phyloP scores from a whole-genome alignment of 768 basidiomycete genomes.

The Tricholomella constricta region DNA sequence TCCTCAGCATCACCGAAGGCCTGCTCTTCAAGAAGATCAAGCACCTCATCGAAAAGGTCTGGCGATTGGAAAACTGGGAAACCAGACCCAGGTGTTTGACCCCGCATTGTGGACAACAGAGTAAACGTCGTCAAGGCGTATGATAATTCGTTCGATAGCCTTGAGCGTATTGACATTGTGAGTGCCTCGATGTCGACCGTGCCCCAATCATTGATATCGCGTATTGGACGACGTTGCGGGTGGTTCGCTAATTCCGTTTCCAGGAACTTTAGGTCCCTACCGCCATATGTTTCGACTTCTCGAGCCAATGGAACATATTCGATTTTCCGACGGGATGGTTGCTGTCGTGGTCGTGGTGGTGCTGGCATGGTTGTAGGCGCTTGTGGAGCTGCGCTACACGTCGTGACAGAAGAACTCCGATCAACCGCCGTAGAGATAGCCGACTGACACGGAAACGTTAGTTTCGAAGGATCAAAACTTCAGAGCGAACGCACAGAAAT shows the following conservation, averaged over 20 bases:
- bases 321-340: conserved; percentile 74
- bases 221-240: conserved; percentile 57
- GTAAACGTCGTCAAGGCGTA: conserved; percentile 89
- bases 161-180: conserved; percentile 88
- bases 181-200: conserved; percentile 89
- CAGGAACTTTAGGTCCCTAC: conserved; percentile 72
- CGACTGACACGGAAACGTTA: conserved; percentile 24
- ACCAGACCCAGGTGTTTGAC: conserved; percentile 60
- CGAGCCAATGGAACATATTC: conserved; percentile 85
- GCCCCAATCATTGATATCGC: conserved; percentile 85
- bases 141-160: conserved; percentile 80
- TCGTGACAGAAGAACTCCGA: conserved; percentile 25
- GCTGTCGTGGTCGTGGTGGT: conserved; percentile 43
- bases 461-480: conserved; percentile 8
- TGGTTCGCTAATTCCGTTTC: conserved; percentile 59
- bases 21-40: conserved; percentile 84
- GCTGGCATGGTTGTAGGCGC: conserved; percentile 29
- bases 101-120: conserved; percentile 77
- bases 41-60: conserved; percentile 82
- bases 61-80: conserved; percentile 76
- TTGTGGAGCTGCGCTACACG: conserved; percentile 26
- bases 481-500: conserved; percentile 40
- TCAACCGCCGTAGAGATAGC: conserved; percentile 30
- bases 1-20: conserved; percentile 62
- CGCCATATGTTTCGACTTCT: conserved; percentile 75